A percentile compares a stretch with the other conserved stretches of the same genome.
phyloP scores from a whole-genome alignment of 331 rosid species.

The Erythrophleum ivorense region DNA sequence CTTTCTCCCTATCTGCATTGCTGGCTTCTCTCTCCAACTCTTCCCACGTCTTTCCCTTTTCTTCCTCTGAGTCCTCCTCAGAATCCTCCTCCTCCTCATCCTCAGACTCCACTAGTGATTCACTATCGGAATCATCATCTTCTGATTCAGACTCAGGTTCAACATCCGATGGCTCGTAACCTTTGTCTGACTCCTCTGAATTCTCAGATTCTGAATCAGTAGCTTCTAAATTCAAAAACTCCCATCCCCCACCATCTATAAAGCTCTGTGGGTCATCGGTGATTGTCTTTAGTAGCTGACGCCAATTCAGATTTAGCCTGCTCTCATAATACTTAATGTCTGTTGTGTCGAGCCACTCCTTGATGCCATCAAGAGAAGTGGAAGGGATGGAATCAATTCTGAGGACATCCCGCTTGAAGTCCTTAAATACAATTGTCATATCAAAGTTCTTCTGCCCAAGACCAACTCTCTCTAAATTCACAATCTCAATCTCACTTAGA shows the following conservation, averaged over 20 bases:
- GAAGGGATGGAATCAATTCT: constrained; percentile 86
- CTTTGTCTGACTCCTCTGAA: constrained; percentile 80
- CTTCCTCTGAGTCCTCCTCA: constrained; percentile 71
- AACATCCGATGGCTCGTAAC: constrained; percentile 75
- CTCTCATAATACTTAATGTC: constrained; percentile 86
- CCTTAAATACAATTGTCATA: constrained; percentile 78
- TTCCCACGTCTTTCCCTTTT: constrained; percentile 87
- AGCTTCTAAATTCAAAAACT: constrained; percentile 76
- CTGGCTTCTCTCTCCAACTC: constrained; percentile 89
- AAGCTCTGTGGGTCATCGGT: constrained; percentile 82
- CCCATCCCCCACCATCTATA: constrained; percentile 90
- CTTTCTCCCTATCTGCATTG: constrained; percentile 83
- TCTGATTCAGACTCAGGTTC: constrained; percentile 78
- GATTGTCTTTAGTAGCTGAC: constrained; percentile 80
- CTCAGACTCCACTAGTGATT: constrained; percentile 75
- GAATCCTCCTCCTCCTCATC: constrained; percentile 68
- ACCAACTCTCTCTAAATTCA: constrained; percentile 20
- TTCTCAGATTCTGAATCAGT: constrained; percentile 78
- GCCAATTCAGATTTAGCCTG: constrained; percentile 88
- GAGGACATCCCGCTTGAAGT: constrained; percentile 82
- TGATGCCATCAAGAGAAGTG: constrained; percentile 78
- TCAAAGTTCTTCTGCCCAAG: constrained; percentile 54
- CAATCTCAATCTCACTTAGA: constrained; percentile 14
- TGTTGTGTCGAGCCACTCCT: constrained; percentile 86
- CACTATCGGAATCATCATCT: constrained; percentile 67